Evolutionary conservation across 2,329 filamentous ascomycete species (phyloP).

Genomic region (Xylariaceae sp.): DNA sequence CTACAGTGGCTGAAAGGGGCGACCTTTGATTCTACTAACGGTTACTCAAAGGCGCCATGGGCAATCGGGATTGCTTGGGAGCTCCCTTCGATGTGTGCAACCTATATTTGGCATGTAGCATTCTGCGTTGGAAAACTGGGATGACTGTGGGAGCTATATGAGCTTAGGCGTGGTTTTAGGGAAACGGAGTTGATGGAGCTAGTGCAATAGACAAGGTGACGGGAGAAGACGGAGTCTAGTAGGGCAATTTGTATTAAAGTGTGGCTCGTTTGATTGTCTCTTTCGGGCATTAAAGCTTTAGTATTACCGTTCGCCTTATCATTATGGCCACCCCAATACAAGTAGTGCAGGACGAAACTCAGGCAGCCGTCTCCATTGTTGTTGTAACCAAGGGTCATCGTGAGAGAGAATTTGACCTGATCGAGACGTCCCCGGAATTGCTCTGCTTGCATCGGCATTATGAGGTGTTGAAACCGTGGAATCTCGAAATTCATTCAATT

Average conservation of each 20-base stretch:
- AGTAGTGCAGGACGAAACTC: slow-evolving; percentile 37
- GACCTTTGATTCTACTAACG: too few species aligned
- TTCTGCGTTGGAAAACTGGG: too few species aligned
- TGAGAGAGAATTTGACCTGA: slow-evolving; percentile 12
- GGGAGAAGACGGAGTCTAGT: too few species aligned
- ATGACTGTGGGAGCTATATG: too few species aligned
- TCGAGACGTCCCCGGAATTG: slow-evolving; percentile 1
- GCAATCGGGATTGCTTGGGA: too few species aligned
- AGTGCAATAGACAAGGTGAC: too few species aligned
- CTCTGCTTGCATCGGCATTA: not conserved
- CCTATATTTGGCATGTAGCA: too few species aligned
- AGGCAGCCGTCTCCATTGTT: slow-evolving; percentile 34
- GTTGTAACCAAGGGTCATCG: slow-evolving; percentile 35
- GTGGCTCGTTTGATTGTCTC: not conserved
- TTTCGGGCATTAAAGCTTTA: not conserved
- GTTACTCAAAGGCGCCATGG: too few species aligned
- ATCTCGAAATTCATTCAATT: slow-evolving; percentile 29
- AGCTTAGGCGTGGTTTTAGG: too few species aligned
- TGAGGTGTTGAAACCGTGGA: slow-evolving; percentile 12
- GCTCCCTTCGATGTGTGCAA: too few species aligned
- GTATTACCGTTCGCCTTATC: not conserved
- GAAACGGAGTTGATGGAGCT: too few species aligned
- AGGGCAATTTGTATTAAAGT: not conserved
- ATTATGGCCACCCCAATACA: slow-evolving; percentile 36
- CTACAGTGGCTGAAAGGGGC: too few species aligned